A percentile compares a stretch with the other conserved stretches of the same genome.
Conservation (phyloP, 139 green algal genomes). For the Volvox reticuliferus region DNA sequence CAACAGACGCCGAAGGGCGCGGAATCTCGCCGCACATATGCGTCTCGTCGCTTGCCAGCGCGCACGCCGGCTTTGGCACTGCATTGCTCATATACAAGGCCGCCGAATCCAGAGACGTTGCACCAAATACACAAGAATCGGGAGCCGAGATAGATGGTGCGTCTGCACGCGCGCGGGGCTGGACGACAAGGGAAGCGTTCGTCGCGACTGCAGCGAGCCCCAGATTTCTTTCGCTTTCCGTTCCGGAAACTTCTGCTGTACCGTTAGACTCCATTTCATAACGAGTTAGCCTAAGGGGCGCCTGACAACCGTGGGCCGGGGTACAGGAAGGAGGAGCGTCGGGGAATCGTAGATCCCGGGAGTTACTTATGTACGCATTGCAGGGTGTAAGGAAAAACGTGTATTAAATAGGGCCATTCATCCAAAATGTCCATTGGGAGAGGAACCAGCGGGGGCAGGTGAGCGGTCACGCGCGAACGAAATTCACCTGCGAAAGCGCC, state of each 20-base stretch:
- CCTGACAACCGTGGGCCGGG: background rate
- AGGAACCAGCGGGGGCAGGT: background rate
- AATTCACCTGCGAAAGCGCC: background rate
- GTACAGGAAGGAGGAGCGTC: background rate
- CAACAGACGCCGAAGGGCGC: background rate
- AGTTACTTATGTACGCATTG: background rate
- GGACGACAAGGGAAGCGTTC: background rate
- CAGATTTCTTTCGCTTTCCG: background rate
- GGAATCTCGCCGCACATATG: background rate
- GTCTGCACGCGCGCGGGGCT: background rate
- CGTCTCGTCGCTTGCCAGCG: constrained; percentile 3
- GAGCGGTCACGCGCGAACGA: background rate
- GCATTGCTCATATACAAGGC: background rate
- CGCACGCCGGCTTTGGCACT: background rate
- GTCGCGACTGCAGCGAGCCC: background rate
- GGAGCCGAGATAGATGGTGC: background rate
- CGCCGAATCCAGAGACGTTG: background rate
- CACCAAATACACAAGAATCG: background rate
- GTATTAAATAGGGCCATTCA: background rate
- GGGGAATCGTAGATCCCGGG: background rate
- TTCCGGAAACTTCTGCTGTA: background rate
- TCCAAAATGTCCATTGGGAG: background rate
- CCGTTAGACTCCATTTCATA: background rate
- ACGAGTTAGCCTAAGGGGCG: background rate
- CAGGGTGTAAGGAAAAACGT: background rate